phyloP scores from a whole-genome alignment of 129 eudicot species.

The Lonicera japonica region DNA sequence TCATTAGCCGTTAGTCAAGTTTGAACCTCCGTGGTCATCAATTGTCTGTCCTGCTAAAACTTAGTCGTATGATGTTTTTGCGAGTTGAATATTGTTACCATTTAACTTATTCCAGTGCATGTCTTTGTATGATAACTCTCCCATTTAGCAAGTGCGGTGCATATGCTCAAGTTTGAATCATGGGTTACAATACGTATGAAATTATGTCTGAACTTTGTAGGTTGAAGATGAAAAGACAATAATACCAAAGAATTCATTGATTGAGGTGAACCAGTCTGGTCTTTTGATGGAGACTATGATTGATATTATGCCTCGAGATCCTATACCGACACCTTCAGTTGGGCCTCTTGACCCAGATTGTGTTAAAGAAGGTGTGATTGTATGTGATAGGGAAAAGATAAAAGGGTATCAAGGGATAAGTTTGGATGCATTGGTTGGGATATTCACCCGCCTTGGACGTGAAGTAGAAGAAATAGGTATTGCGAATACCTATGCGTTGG shows the following conservation, averaged over 20 bases:
- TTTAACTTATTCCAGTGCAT: too few relatives aligned
- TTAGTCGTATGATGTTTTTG: too few relatives aligned
- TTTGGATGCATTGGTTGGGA: slow-evolving; percentile 86
- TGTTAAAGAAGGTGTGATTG: slow-evolving; percentile 69
- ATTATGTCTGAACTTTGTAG: slow-evolving; percentile 31
- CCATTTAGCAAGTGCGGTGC: too few relatives aligned
- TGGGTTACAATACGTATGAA: too few relatives aligned
- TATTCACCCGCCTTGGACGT: slow-evolving; percentile 81
- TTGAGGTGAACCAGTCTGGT: slow-evolving; percentile 95
- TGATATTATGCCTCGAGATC: slow-evolving; percentile 84
- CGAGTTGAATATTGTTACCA: too few relatives aligned
- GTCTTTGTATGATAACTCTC: too few relatives aligned
- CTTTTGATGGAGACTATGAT: slow-evolving; percentile 92
- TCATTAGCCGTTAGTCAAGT: too few relatives aligned
- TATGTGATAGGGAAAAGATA: slow-evolving; percentile 77
- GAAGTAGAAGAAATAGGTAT: slow-evolving; percentile 83
- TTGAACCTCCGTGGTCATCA: too few relatives aligned
- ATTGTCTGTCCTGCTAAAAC: too few relatives aligned
- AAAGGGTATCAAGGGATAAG: slow-evolving; percentile 88
- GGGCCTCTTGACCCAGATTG: slow-evolving; percentile 80
- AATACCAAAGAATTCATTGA: slow-evolving; percentile 70
- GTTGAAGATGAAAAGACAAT: slow-evolving; percentile 84
- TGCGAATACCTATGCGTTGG: slow-evolving; percentile 67
- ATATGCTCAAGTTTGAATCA: too few relatives aligned
- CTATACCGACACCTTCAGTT: slow-evolving; percentile 69